Conservation (phyloP, 2,329 filamentous ascomycete species). For the Fusarium veterinarium region DNA sequence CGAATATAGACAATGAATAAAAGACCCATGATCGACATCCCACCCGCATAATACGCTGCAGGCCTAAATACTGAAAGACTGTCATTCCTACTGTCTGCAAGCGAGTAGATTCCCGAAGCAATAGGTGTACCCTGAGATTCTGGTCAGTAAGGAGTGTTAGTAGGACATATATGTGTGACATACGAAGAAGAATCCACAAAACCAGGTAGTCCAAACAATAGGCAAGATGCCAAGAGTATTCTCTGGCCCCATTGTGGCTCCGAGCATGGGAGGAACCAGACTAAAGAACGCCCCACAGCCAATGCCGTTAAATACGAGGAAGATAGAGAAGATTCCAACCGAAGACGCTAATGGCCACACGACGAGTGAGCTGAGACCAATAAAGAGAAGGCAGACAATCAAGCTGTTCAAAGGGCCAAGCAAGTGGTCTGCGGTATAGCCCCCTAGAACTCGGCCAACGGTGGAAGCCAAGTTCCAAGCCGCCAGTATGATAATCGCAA, state of each 20-base stretch:
- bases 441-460: slow-evolving; percentile 40
- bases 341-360: slow-evolving; percentile 45
- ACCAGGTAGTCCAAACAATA: slow-evolving; percentile 47
- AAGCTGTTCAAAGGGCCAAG: slow-evolving; percentile 47
- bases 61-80: slow-evolving; percentile 22
- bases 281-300: slow-evolving; percentile 49
- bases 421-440: slow-evolving; percentile 41
- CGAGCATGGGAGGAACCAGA: slow-evolving; percentile 44
- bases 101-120: slow-evolving; percentile 38
- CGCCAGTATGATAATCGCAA: slow-evolving; percentile 39
- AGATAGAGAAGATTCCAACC: slow-evolving; percentile 38
- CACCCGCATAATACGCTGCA: slow-evolving; percentile 36
- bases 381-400: slow-evolving; percentile 41
- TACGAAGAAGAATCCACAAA: slow-evolving; percentile 48
- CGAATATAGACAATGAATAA: slow-evolving; percentile 25
- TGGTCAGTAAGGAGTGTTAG: background rate
- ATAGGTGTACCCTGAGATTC: slow-evolving; percentile 34
- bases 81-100: background rate
- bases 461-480: slow-evolving; percentile 48
- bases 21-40: slow-evolving; percentile 26
- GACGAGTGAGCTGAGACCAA: slow-evolving; percentile 43
- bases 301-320: slow-evolving; percentile 44
- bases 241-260: slow-evolving; percentile 41
- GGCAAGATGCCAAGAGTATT: slow-evolving; percentile 42
- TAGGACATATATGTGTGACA: accelerated